Percentiles rank a stretch among this genome's conserved stretches.
These are phyloP conservation scores for Agarophyton chilense DNA, from an alignment of 23 red algal species.

Conservation along the genomic window DNA sequence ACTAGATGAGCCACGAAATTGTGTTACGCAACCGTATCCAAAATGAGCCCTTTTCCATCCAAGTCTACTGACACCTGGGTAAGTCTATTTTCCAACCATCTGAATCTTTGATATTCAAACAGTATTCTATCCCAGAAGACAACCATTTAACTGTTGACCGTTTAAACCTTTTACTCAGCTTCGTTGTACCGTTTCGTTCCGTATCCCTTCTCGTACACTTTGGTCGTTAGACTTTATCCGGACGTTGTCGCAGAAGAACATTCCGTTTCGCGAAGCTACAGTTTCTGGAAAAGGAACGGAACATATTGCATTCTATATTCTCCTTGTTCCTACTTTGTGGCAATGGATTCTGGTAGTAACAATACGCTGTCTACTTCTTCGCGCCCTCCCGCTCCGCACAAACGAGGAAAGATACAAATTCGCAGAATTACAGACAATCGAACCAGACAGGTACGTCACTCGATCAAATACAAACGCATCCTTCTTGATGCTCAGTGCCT, in stretches of 20 bases:
- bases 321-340: not conserved
- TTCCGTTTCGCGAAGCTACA: not conserved
- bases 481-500: not conserved
- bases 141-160: not conserved
- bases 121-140: not conserved
- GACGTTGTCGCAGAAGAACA: not conserved
- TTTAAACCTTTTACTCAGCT: not conserved
- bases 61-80: too few species aligned
- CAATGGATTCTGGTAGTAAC: not conserved
- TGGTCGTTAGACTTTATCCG: not conserved
- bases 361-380: not conserved
- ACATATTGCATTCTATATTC: not conserved
- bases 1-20: too few species aligned
- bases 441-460: not conserved
- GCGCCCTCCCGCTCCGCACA: not conserved
- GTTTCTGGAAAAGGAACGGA: slow-evolving; percentile 21
- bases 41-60: not conserved
- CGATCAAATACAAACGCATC: not conserved
- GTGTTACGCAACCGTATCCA: not conserved
- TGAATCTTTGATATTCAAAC: not conserved
- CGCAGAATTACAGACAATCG: slow-evolving; percentile 33
- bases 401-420: slow-evolving; percentile 37
- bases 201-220: not conserved
- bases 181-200: not conserved
- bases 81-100: not conserved